Conservation (phyloP, 2,329 filamentous ascomycete species). For the Lasiodiplodia citricola region DNA sequence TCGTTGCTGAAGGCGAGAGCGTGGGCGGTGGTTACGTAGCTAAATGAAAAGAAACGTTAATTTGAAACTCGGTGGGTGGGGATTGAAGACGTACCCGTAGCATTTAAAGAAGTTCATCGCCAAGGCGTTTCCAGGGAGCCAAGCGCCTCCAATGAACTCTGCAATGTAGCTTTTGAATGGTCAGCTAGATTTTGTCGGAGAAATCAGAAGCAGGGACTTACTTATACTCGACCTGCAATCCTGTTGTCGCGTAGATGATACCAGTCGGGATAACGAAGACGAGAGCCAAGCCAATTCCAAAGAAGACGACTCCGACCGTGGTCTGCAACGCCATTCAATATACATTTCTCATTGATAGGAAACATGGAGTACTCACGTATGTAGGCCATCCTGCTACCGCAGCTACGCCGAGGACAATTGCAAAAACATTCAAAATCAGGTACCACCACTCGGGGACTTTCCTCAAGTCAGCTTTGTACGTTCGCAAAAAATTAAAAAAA, state of each 20-base stretch:
- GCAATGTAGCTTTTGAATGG: constrained; percentile 53
- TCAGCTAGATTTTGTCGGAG: not conserved
- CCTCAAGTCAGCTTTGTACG: not conserved
- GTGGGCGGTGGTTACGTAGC: constrained; percentile 28
- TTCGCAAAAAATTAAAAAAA: not conserved
- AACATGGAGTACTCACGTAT: constrained; percentile 33
- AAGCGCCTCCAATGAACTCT: constrained; percentile 43
- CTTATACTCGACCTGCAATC: constrained; percentile 55
- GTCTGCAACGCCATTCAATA: constrained; percentile 36
- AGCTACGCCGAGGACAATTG: constrained; percentile 51
- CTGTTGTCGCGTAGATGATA: constrained; percentile 61
- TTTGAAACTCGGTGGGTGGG: not conserved
- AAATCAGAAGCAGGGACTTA: not conserved
- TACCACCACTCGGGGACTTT: constrained; percentile 44
- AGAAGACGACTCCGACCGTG: constrained; percentile 58
- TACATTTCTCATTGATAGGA: not conserved
- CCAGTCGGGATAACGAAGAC: constrained; percentile 60
- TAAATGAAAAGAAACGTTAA: not conserved
- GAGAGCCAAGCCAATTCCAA: constrained; percentile 56
- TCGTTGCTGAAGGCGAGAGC: constrained; percentile 31
- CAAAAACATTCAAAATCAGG: constrained; percentile 60
- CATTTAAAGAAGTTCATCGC: constrained; percentile 29
- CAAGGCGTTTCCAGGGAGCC: constrained; percentile 28
- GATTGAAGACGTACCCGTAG: constrained; percentile 28
- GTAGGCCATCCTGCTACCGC: constrained; percentile 58